A percentile compares a stretch with the other conserved stretches of the same genome.
phyloP scores from a whole-genome alignment of 1,284 basidiomycete species.

The Sporisorium scitamineum region DNA sequence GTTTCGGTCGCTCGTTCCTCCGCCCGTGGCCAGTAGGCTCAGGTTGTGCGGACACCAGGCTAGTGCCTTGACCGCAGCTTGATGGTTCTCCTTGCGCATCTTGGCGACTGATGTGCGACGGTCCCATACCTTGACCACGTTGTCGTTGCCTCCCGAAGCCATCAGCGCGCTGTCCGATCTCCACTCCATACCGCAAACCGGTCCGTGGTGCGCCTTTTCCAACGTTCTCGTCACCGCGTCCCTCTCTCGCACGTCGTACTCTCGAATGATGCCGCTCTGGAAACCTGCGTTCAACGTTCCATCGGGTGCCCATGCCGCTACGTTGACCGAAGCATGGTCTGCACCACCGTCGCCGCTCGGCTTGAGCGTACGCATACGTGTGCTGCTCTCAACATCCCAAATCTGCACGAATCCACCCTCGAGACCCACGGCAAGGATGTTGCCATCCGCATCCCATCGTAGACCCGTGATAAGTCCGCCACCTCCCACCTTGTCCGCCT shows the following conservation, averaged over 20 bases:
- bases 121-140: constrained; percentile 93
- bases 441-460: constrained; percentile 87
- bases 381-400: constrained; percentile 88
- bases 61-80: constrained; percentile 74
- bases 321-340: constrained; percentile 57
- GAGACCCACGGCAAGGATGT: constrained; percentile 86
- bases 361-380: constrained; percentile 79
- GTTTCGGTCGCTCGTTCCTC: constrained; percentile 92
- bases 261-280: constrained; percentile 63
- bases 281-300: constrained; percentile 64
- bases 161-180: constrained; percentile 76
- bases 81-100: constrained; percentile 81
- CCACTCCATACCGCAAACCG: constrained; percentile 67
- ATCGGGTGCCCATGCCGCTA: constrained; percentile 64
- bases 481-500: constrained; percentile 65
- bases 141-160: constrained; percentile 96
- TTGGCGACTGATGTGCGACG: constrained; percentile 86
- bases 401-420: constrained; percentile 90
- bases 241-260: constrained; percentile 66
- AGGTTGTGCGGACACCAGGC: constrained; percentile 98
- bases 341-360: constrained; percentile 63
- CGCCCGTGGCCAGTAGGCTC: constrained; percentile 89
- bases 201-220: constrained; percentile 62
- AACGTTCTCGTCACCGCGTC: constrained; percentile 59
- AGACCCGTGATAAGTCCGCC: constrained; percentile 77